Evolutionary conservation across 2,329 filamentous ascomycete genomes (phyloP).

Genomic region (Gnomoniopsis smithogilvyi): DNA sequence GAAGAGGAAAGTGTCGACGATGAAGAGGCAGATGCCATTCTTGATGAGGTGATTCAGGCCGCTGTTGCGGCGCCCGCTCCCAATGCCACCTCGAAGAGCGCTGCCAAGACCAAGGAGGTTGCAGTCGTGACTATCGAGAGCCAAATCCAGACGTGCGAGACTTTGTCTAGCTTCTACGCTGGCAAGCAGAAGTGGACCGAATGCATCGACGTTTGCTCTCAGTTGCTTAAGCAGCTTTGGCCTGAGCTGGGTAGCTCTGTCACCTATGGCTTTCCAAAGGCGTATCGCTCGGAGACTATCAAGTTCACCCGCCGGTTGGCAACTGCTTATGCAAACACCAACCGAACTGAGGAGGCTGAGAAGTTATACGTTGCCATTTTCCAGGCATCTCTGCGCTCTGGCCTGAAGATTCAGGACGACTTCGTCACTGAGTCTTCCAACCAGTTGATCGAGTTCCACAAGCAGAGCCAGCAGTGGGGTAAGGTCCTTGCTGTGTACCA

Average conservation of each 20-base stretch:
- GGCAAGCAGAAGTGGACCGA: slow-evolving; percentile 18
- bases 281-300: slow-evolving; percentile 16
- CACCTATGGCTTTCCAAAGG: slow-evolving; percentile 19
- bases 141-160: slow-evolving; percentile 19
- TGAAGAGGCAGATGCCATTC: slow-evolving; percentile 16
- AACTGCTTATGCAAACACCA: slow-evolving; percentile 17
- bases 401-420: slow-evolving; percentile 20
- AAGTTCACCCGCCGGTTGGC: slow-evolving; percentile 19
- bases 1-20: slow-evolving; percentile 17
- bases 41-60: slow-evolving; percentile 16
- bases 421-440: slow-evolving; percentile 20
- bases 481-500: slow-evolving; percentile 21
- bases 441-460: slow-evolving; percentile 20
- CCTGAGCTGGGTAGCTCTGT: slow-evolving; percentile 17
- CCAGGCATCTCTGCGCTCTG: slow-evolving; percentile 21
- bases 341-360: slow-evolving; percentile 22
- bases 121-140: slow-evolving; percentile 16
- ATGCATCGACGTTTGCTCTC: slow-evolving; percentile 15
- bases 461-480: slow-evolving; percentile 19
- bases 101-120: slow-evolving; percentile 14
- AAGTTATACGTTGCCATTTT: slow-evolving; percentile 21
- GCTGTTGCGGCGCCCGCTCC: slow-evolving; percentile 8
- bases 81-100: background rate
- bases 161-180: slow-evolving; percentile 16
- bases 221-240: slow-evolving; percentile 20